These are phyloP conservation scores for Lentinus tigrinus DNA, from an alignment of 768 basidiomycete genomes.

Conservation along the genomic window DNA sequence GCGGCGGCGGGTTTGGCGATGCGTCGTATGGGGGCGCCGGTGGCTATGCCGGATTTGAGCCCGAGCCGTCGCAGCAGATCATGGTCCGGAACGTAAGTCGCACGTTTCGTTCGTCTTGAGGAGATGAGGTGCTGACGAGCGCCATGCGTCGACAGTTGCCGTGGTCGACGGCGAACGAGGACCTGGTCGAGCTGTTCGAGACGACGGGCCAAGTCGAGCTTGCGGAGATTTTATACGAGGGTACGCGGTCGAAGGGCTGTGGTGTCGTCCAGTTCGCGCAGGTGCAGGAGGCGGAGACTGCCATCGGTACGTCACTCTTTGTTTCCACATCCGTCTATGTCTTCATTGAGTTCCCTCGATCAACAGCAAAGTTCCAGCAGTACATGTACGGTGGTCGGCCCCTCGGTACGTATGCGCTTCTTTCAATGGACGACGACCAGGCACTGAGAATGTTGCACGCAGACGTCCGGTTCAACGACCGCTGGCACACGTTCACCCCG, in stretches of 20 bases:
- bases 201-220: conserved; percentile 94
- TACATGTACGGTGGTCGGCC: conserved; percentile 95
- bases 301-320: conserved; percentile 60
- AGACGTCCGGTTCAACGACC: conserved; percentile 95
- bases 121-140: neutral
- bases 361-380: conserved; percentile 84
- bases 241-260: conserved; percentile 88
- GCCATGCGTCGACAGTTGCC: conserved; percentile 60
- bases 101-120: neutral
- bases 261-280: conserved; percentile 95
- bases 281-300: conserved; percentile 87
- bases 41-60: conserved; percentile 45
- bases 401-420: conserved; percentile 49
- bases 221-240: conserved; percentile 93
- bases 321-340: neutral
- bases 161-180: conserved; percentile 99
- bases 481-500: conserved; percentile 92
- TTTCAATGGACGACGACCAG: neutral
- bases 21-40: conserved; percentile 37
- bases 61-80: conserved; percentile 94
- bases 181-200: conserved; percentile 96
- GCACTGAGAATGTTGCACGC: neutral
- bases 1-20: conserved; percentile 30
- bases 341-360: neutral
- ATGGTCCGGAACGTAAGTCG: conserved; percentile 96